Base-by-base conservation (phyloP, 139 green algal species). In the Volvox africanus region DNA sequence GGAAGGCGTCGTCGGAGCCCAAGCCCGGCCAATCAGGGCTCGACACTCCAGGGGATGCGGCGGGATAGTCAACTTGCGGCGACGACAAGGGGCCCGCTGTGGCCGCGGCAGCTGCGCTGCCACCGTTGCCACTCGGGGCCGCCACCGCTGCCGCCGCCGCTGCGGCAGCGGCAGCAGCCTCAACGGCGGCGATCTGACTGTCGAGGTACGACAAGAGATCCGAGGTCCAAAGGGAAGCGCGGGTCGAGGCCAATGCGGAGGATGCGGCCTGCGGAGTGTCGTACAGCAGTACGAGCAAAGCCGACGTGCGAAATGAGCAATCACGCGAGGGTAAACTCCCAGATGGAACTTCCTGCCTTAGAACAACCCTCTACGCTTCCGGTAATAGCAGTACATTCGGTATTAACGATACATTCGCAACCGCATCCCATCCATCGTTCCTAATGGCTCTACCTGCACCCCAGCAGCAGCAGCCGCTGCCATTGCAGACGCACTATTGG, bases 201-300 rank as follows among this genome's bases (percentile, higher is more conserved):
- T 89, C 85, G 5, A 89, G n/a, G 69, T 89, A 32, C 14, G 85
- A 65, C 9, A 89, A 71, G 12, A 89, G 28, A 26, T 89, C 30
- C 19, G 55, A 50, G 3, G 85, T 82, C 85, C 85, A 89, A 2
- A 89, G 69, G 0, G 83, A n/a, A 16, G 83, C 83, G 9, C 83
- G 83, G 0, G 68, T 55, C 9, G 83, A n/a, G 68, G 83, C 67
- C 19, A 77, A 32, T 1, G 20, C 61, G 30, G 32, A 71, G 3
- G 81, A 87, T 20, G 67, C 24, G 30, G 81, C 61, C 81, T 76
- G 81, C 30, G 30, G 24, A 68, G 44, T 55, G 44, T 5, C 44
- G 44, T 14, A 9, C 44, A 5, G 44, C 9, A 55, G 5, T 55
- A 55, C 9, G 44, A 55, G 44, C 44, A 55, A 55, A 9, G 44